Percentiles rank a stretch among this genome's conserved stretches.
Evolutionary conservation across 495 filamentous ascomycete genomes (phyloP).

Genomic region (Talaromyces stipitatus): DNA sequence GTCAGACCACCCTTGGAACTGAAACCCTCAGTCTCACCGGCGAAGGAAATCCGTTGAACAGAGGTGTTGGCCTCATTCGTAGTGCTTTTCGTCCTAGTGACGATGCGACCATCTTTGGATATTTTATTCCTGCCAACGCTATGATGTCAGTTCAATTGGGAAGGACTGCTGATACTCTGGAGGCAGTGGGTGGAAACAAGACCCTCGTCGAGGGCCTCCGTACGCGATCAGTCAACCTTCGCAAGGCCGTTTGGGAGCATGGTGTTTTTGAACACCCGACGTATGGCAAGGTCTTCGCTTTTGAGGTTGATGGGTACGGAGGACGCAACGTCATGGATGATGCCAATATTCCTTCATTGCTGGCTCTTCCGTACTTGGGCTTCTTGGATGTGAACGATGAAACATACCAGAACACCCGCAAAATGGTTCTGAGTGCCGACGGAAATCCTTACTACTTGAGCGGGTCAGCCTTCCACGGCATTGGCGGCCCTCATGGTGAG

Average conservation of each 20-base stretch:
- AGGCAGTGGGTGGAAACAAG: slow-evolving; percentile 43
- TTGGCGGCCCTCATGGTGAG: slow-evolving; percentile 67
- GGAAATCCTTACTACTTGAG: slow-evolving; percentile 87
- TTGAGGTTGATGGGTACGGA: slow-evolving; percentile 94
- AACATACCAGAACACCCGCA: slow-evolving; percentile 83
- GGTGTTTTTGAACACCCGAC: slow-evolving; percentile 79
- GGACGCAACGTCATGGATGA: slow-evolving; percentile 93
- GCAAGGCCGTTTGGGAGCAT: slow-evolving; percentile 73
- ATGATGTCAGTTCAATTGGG: slow-evolving; percentile 91
- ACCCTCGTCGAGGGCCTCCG: slow-evolving; percentile 47
- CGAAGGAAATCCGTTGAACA: slow-evolving; percentile 82
- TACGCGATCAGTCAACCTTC: slow-evolving; percentile 59
- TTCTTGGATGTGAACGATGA: slow-evolving; percentile 61
- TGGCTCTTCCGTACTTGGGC: slow-evolving; percentile 80
- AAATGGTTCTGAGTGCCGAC: slow-evolving; percentile 72
- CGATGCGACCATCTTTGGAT: slow-evolving; percentile 92
- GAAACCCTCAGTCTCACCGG: slow-evolving; percentile 82
- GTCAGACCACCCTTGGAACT: slow-evolving; percentile 71
- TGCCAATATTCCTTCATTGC: slow-evolving; percentile 86
- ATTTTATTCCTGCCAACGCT: slow-evolving; percentile 93
- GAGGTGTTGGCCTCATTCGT: slow-evolving; percentile 75
- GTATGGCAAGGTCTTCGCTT: slow-evolving; percentile 89
- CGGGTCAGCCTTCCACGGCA: slow-evolving; percentile 74
- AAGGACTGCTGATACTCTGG: slow-evolving; percentile 62
- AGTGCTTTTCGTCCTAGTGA: slow-evolving; percentile 96